Evolutionary conservation across 768 basidiomycete species (phyloP).

Genomic region (Lactarius indigo): DNA sequence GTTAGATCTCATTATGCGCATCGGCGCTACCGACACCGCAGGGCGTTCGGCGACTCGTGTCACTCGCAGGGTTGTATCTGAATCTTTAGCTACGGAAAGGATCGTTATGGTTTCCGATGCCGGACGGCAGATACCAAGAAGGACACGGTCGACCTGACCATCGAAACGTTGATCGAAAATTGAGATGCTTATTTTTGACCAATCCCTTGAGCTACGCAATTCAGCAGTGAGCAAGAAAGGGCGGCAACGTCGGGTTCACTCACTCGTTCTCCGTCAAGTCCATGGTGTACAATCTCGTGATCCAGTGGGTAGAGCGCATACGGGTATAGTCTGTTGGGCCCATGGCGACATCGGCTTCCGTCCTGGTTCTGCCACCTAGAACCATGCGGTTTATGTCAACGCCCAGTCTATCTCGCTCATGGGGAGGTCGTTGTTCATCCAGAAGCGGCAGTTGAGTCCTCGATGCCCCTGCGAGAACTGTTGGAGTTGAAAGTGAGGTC

Average conservation of each 20-base stretch:
- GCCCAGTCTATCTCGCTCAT: slow-evolving; percentile 53
- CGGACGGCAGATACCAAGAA: slow-evolving; percentile 56
- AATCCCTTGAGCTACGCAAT: slow-evolving; percentile 29
- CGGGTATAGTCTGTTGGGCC: slow-evolving; percentile 53
- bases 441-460: slow-evolving; percentile 1
- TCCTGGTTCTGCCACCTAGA: slow-evolving; percentile 43
- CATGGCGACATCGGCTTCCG: slow-evolving; percentile 41
- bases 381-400: slow-evolving; percentile 67
- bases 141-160: slow-evolving; percentile 46
- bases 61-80: slow-evolving; percentile 43
- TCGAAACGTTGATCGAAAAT: slow-evolving; percentile 66
- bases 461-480: slow-evolving; percentile 43
- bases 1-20: slow-evolving; percentile 58
- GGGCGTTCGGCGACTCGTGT: slow-evolving; percentile 36
- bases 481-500: slow-evolving; percentile 49
- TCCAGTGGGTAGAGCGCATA: slow-evolving; percentile 73
- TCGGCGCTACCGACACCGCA: slow-evolving; percentile 52
- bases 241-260: slow-evolving; percentile 19
- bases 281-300: slow-evolving; percentile 53
- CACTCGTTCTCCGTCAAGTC: slow-evolving; percentile 51
- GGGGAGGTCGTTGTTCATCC: slow-evolving; percentile 31
- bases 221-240: not conserved
- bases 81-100: slow-evolving; percentile 45
- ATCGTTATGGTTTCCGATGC: slow-evolving; percentile 43
- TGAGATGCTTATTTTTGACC: slow-evolving; percentile 50